A percentile compares a stretch with the other conserved stretches of the same genome.
phyloP scores from a whole-genome alignment of 345 rosid species.

The Ricinus communis region DNA sequence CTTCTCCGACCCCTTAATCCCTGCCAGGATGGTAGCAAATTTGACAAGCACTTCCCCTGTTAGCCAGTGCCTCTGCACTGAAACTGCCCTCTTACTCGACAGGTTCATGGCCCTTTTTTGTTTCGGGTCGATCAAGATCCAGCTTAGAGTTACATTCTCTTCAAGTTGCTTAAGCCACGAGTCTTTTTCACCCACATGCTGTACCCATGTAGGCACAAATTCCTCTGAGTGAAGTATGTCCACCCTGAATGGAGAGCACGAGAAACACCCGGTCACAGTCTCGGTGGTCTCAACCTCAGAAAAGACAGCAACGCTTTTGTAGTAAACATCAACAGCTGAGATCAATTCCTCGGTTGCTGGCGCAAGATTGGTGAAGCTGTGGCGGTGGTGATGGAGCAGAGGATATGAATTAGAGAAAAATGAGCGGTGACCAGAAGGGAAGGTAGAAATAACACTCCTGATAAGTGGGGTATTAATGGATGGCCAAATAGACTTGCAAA shows the following conservation, averaged over 20 bases:
- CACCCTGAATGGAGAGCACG: constrained; percentile 56
- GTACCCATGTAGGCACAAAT: constrained; percentile 34
- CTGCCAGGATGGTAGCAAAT: constrained; percentile 45
- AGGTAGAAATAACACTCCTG: constrained; percentile 39
- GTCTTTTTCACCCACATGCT: constrained; percentile 23
- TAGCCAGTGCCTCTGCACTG: constrained; percentile 69
- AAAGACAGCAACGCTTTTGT: constrained; percentile 35
- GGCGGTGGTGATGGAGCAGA: constrained; percentile 25
- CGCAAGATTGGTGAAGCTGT: neutral
- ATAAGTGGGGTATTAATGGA: constrained; percentile 44
- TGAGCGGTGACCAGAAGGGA: constrained; percentile 57
- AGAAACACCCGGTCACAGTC: constrained; percentile 53
- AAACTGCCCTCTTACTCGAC: constrained; percentile 55
- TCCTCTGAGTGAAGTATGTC: constrained; percentile 59
- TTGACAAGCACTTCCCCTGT: constrained; percentile 55
- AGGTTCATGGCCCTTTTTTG: constrained; percentile 53
- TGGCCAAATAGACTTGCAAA: constrained; percentile 61
- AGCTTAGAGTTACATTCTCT: constrained; percentile 50
- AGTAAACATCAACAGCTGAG: constrained; percentile 76
- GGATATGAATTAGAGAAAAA: constrained; percentile 69
- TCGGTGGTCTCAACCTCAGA: constrained; percentile 51
- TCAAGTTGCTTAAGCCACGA: constrained; percentile 51
- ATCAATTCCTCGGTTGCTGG: constrained; percentile 32
- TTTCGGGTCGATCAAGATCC: constrained; percentile 70
- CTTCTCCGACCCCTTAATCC: constrained; percentile 13